Evolutionary conservation across 345 rosid genomes (phyloP), one percentile per base, ranked within the genome.

Genomic region (Turritis glabra): DNA sequence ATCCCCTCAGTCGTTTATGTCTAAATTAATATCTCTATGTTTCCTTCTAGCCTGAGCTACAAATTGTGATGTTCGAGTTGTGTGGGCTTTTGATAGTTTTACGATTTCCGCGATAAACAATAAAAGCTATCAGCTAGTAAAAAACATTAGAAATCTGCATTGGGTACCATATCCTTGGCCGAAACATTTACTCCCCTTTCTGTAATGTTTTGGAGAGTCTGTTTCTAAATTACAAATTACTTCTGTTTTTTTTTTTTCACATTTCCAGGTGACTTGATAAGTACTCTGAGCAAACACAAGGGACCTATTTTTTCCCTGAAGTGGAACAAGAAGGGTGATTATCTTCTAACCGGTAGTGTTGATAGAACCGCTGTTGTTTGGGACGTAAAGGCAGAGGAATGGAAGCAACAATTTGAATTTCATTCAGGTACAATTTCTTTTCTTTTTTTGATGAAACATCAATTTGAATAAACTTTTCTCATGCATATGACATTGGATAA

Each of bases 241-340:
- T 21, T 41, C 8, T 17, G 8, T 7, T 2, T 44, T 7, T 44
- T 43, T n/a, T 27, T 22, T 21, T 33, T 62, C 6, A 57, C 46
- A 18, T 8, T 40, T 74, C 22, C 75, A 96, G 99, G 99, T 47
- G 98, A 96, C 21, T 77, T 92, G 66, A 92, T 76, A 82, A 80
- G 87, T 80, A 90, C 97, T 19, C 74, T 96, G 80, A 92, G 87
- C 78, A 96, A 91, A 76, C 99, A 96, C 79, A 90, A 89, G 76
- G 99, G 97, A 41, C 97, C 99, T 46, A 89, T 96, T 51, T 96
- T 96, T 82, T 90, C 99, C 67, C 83, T 96, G n/a, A 96, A 96
- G 84, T 96, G 99, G 99, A 96, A 96, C 84, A 96, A 92, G 84
- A 96, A 92, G 82, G 97, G 99, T 54, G 98, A 96, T 81, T 96